A percentile compares a stretch with the other conserved stretches of the same genome.
Conservation (phyloP, 148 eudicot genomes). For the Limonium bicolor region DNA sequence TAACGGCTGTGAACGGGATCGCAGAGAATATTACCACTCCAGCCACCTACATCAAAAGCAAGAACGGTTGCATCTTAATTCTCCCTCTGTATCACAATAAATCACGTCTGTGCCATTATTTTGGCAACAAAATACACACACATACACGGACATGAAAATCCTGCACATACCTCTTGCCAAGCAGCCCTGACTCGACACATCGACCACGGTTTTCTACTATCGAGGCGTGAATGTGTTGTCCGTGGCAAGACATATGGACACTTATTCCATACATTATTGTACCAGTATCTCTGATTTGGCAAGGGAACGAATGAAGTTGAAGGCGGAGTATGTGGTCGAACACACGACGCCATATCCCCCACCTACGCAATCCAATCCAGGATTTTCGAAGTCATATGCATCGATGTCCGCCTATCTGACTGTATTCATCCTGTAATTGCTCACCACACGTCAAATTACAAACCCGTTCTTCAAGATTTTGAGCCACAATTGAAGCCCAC, state of each 20-base stretch:
- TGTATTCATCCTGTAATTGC: too few relatives aligned
- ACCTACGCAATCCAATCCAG: too few relatives aligned
- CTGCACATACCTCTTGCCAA: slow-evolving; percentile 26
- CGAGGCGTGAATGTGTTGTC: too few relatives aligned
- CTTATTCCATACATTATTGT: too few relatives aligned
- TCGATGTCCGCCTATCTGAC: too few relatives aligned
- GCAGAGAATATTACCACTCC: slow-evolving; percentile 89
- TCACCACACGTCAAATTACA: too few relatives aligned
- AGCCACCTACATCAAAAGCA: slow-evolving; percentile 32
- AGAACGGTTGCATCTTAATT: not conserved
- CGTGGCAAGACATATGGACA: not conserved
- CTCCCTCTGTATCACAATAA: not conserved
- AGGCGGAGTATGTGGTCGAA: not conserved
- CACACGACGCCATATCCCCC: not conserved
- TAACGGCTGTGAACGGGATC: slow-evolving; percentile 89
- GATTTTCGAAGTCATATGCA: too few relatives aligned
- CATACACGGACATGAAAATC: not conserved
- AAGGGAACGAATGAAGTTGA: not conserved
- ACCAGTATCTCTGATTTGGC: too few relatives aligned
- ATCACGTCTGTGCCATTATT: not conserved
- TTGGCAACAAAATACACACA: not conserved
- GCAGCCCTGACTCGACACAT: slow-evolving; percentile 14
- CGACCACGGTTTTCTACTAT: not conserved
- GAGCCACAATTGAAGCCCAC: too few relatives aligned
- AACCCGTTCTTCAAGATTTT: too few relatives aligned